Conservation (phyloP, 768 basidiomycete genomes). For the Pleurotus salmoneostramineus region DNA sequence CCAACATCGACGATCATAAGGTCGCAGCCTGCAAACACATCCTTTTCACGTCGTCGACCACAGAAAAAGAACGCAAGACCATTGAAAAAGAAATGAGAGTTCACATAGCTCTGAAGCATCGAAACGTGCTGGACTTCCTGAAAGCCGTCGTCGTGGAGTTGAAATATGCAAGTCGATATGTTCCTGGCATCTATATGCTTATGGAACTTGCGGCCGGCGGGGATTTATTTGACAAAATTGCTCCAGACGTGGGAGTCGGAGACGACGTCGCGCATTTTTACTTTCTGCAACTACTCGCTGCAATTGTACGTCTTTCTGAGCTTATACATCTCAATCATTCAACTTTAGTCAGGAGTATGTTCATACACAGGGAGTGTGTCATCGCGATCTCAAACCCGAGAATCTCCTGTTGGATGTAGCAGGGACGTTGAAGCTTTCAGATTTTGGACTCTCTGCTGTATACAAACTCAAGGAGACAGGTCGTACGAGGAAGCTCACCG, state of each 20-base stretch:
- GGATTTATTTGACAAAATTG: slow-evolving; percentile 98
- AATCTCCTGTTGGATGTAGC: slow-evolving; percentile 86
- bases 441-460: slow-evolving; percentile 92
- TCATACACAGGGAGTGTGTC: no score
- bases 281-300: slow-evolving; percentile 80
- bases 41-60: slow-evolving; percentile 55
- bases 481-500: slow-evolving; percentile 69
- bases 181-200: slow-evolving; percentile 88
- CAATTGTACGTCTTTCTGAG: slow-evolving; percentile 65
- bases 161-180: slow-evolving; percentile 50
- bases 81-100: slow-evolving; percentile 92
- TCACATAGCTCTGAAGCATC: slow-evolving; percentile 75
- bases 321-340: no score
- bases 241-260: slow-evolving; percentile 83
- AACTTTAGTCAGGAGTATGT: no score
- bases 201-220: slow-evolving; percentile 92
- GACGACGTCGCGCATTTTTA: slow-evolving; percentile 89
- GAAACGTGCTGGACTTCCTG: slow-evolving; percentile 80
- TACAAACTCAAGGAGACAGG: slow-evolving; percentile 82
- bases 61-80: slow-evolving; percentile 68
- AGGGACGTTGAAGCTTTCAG: slow-evolving; percentile 88
- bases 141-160: slow-evolving; percentile 72
- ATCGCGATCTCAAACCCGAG: slow-evolving; percentile 96
- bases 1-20: slow-evolving; percentile 57
- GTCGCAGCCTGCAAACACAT: slow-evolving; percentile 90